Evolutionary conservation across 2,329 filamentous ascomycete genomes (phyloP), one percentile per base, ranked within the genome.

Genomic region (Macrophomina phaseolina): DNA sequence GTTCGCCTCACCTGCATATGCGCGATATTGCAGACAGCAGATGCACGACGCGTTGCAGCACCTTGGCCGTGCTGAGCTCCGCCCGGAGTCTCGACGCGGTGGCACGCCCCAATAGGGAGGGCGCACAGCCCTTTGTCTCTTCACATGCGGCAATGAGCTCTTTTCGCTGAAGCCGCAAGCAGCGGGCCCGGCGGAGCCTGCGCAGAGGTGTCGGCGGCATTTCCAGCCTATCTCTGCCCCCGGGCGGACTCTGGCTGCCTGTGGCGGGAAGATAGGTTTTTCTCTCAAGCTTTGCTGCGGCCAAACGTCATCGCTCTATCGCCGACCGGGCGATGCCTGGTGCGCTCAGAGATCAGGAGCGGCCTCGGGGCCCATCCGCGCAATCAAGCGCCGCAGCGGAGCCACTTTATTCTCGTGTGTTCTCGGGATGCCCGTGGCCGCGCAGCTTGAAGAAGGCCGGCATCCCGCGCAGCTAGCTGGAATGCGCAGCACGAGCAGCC

Each of bases 231-330:
- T 64, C 61, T 64, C 34, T 40, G 16, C 40, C 58, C 8, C 28
- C 42, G 32, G 58, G 45, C 58, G 11, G 42, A 38, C 36, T 38
- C 42, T 32, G 28, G 58, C 56, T 48, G 28, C 46, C 48, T 63
- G 60, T 64, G 61, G 61, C 61, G 61, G 61, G 42, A 23, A 38
- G 61, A 64, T 64, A 64, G 53, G 61, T 64, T 64, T 64, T 64
- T 64, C 60, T 52, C 45, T 49, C 58, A 62, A 62, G 58, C 58
- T 49, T 62, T 32, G 46, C n/a, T 53, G 34, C 34, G n/a, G 16
- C 6, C 4, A 28, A 53, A 64, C 61, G 61, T 64, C 61, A 64
- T 64, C 61, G 36, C 61, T 62, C 32, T 62, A 49, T 61, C 56
- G 56, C 56, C 40, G 56, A 16, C 55, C 42, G 38, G 55, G 55